These are phyloP conservation scores for Termitomyces sp. DNA, from an alignment of 768 basidiomycete genomes.

Conservation along the genomic window DNA sequence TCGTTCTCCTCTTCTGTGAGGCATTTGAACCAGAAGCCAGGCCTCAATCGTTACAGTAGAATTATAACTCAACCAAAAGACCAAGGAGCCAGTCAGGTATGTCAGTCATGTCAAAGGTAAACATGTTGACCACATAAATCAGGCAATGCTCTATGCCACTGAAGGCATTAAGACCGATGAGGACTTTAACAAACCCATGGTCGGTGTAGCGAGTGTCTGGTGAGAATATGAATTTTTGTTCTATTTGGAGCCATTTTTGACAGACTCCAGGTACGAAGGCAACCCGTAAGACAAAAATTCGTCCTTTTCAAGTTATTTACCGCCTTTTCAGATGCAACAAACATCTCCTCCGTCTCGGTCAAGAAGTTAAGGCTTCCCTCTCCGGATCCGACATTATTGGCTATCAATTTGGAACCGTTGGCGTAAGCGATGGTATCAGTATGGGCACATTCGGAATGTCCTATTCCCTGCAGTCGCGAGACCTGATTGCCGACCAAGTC, in stretches of 20 bases:
- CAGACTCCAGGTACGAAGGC: conserved; percentile 83
- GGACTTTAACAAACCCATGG: conserved; percentile 95
- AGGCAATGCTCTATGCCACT: conserved; percentile 99
- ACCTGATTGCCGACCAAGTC: conserved; percentile 96
- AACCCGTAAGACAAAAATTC: conserved; percentile 73
- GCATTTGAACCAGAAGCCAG: conserved; percentile 31
- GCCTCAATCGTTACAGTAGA: conserved; percentile 72
- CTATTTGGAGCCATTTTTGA: conserved; percentile 8
- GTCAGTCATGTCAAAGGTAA: conserved; percentile 3
- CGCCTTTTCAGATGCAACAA: conserved; percentile 79
- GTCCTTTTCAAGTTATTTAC: neutral
- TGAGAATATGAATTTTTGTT: conserved; percentile 32
- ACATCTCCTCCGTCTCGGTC: conserved; percentile 86
- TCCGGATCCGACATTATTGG: conserved; percentile 69
- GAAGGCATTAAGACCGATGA: conserved; percentile 77
- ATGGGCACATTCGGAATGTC: conserved; percentile 95
- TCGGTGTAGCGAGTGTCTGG: conserved; percentile 97
- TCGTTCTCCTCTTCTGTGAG: conserved; percentile 32
- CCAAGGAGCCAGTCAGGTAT: conserved; percentile 91
- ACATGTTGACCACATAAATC: neutral
- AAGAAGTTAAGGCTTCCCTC: conserved; percentile 81
- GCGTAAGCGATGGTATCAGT: conserved; percentile 97
- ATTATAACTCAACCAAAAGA: conserved; percentile 87
- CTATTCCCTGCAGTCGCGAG: conserved; percentile 95
- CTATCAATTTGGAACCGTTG: conserved; percentile 97